Conservation (phyloP, 805 yeast species). For the Ogataea saltuana region DNA sequence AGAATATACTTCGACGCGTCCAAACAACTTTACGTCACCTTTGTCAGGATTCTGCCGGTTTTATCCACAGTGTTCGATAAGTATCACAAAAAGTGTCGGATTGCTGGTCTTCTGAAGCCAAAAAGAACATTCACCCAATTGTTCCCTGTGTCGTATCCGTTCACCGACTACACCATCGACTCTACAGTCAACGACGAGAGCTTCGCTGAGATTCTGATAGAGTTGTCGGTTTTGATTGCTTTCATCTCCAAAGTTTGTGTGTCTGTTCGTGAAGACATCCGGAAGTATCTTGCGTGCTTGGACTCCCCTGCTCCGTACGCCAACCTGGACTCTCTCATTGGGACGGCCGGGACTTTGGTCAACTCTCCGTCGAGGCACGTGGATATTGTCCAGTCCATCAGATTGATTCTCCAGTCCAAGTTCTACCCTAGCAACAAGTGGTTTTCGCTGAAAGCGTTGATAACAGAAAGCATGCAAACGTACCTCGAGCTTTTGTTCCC, state of each 20-base stretch:
- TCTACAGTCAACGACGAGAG: slow-evolving; percentile 69
- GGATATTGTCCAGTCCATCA: slow-evolving; percentile 37
- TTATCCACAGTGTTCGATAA: slow-evolving; percentile 52
- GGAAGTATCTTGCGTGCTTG: slow-evolving; percentile 4
- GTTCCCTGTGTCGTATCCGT: slow-evolving; percentile 71
- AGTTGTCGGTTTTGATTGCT: slow-evolving; percentile 62
- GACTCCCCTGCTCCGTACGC: slow-evolving; percentile 11
- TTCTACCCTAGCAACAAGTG: slow-evolving; percentile 71
- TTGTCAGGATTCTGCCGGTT: slow-evolving; percentile 55
- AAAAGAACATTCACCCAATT: slow-evolving; percentile 66
- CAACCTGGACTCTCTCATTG: slow-evolving; percentile 15
- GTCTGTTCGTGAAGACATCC: slow-evolving; percentile 10
- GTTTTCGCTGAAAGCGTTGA: slow-evolving; percentile 64
- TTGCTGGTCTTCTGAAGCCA: slow-evolving; percentile 45
- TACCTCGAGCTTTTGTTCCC: slow-evolving; percentile 55
- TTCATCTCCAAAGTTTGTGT: slow-evolving; percentile 45
- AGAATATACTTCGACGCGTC: slow-evolving; percentile 31
- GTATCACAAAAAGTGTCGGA: slow-evolving; percentile 51
- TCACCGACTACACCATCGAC: slow-evolving; percentile 64
- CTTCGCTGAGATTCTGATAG: slow-evolving; percentile 71
- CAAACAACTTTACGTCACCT: slow-evolving; percentile 43
- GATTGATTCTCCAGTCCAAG: slow-evolving; percentile 51
- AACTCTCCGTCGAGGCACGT: slow-evolving; percentile 9
- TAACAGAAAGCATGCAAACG: slow-evolving; percentile 56
- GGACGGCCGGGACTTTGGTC: slow-evolving; percentile 10